phyloP scores from a whole-genome alignment of 345 rosid genomes.

The Corchorus capsularis region DNA sequence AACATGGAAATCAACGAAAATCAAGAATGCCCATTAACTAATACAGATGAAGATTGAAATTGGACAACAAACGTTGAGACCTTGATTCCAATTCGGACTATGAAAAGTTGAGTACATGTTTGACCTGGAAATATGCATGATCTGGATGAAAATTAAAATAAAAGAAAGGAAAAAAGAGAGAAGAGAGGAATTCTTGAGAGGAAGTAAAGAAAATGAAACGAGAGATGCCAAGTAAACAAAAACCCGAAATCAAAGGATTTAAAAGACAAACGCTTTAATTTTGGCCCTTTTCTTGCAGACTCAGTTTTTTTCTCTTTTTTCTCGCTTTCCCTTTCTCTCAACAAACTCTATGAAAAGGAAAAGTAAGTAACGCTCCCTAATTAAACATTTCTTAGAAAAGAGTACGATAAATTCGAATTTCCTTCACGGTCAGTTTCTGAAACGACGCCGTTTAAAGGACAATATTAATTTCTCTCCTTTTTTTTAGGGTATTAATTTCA shows the following conservation, averaged over 20 bases:
- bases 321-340: slow-evolving; percentile 9
- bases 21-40: slow-evolving; percentile 7
- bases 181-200: not conserved
- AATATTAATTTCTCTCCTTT: not conserved
- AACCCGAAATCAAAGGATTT: not conserved
- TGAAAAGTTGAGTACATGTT: not conserved
- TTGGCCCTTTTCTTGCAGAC: slow-evolving; percentile 16
- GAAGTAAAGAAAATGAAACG: not conserved
- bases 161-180: not conserved
- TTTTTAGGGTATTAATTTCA: not conserved
- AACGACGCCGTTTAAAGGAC: not conserved
- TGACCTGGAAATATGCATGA: slow-evolving; percentile 14
- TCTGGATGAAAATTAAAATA: not conserved
- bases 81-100: not conserved
- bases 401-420: not conserved
- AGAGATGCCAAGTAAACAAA: not conserved
- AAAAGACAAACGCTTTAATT: slow-evolving; percentile 17
- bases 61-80: not conserved
- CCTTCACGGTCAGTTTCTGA: not conserved
- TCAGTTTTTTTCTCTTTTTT: not conserved
- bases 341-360: not conserved
- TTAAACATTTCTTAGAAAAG: not conserved
- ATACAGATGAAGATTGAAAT: not conserved
- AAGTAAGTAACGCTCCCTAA: not conserved
- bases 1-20: slow-evolving; percentile 15